Conservation (phyloP, 306 rosid genomes). For the Boehmeria nivea region DNA sequence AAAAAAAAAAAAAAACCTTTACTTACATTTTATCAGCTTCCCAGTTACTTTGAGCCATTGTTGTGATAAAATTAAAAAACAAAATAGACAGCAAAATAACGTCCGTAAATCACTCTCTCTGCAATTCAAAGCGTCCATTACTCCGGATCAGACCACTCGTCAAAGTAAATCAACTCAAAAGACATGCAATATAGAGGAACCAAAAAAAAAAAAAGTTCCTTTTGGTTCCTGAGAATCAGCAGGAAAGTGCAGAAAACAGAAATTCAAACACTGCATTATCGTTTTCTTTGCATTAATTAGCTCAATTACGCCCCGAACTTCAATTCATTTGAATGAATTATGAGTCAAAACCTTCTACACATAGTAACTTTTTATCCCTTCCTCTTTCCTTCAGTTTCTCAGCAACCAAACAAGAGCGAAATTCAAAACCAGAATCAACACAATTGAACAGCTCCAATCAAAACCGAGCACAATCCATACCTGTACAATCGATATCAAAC, state of each 20-base stretch:
- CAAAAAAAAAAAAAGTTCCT: too few relatives aligned
- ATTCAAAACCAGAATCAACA: not conserved
- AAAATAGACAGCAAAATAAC: conserved; percentile 16
- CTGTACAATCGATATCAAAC: too few relatives aligned
- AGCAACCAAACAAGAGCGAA: not conserved
- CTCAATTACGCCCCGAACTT: conserved; percentile 2
- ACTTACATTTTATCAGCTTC: conserved; percentile 94
- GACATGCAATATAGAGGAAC: not conserved
- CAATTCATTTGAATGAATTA: not conserved
- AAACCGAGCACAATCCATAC: not conserved
- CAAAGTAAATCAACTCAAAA: conserved; percentile 4
- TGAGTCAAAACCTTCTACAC: not conserved
- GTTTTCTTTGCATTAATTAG: not conserved
- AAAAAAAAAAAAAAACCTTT: conserved; percentile 2
- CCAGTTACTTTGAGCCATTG: conserved; percentile 90
- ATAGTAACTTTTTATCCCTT: conserved; percentile 4
- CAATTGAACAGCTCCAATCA: not conserved
- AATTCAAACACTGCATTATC: too few relatives aligned
- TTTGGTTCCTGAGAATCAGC: too few relatives aligned
- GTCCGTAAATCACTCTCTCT: too few relatives aligned
- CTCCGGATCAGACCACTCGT: conserved; percentile 13
- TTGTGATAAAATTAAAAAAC: conserved; percentile 22
- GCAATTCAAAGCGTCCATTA: conserved; percentile 5
- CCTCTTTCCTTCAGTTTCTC: not conserved
- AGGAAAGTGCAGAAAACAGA: too few relatives aligned